Evolutionary conservation across 176 grass and related monocot species (phyloP), one percentile per base, ranked within the genome.

Genomic region (Oryza glumipatula): DNA sequence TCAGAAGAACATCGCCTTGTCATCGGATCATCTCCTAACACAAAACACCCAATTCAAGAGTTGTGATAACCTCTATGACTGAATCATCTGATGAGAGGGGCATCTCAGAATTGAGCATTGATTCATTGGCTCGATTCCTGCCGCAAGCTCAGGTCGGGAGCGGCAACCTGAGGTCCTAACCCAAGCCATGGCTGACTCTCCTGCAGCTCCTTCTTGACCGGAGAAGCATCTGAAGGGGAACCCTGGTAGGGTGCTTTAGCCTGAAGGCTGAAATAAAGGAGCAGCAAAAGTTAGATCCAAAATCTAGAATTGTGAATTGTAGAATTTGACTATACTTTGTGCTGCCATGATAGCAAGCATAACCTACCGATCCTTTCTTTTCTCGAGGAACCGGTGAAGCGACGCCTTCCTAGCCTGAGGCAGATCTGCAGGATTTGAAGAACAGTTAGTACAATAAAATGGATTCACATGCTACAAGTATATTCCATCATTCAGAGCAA

Each of bases 321-420:
- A 38, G 13, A 23, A 78, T 84, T 47, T 9, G 30, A 73, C 43
- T 41, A 21, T 7, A 72, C 1, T 28, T 24, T 14, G 9, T 74
- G 45, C 45, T 28, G 76, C 16, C 21, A 28, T 46, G 26, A 74
- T 36, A 32, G 35, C 41, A 51, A 70, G 28, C 28, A 38, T 32
- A 80, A 80, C 74, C 38, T 89, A 97, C 94, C 94, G 84, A 70
- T 97, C 89, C 83, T 97, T 97, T 89, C 94, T 90, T 83, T 97
- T 97, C 83, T 90, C 92, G 1, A 97, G 80, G 67, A 97, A 97
- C 74, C 94, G 87, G 45, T 90, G 89, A 60, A 97, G 94, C 1
- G 92, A 94, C 1, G 85, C 89, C 73, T 92, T 94, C 30, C 88
- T 89, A 26, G 89, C 80, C 68, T 94, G 91, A 15, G 92, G 89